Base-by-base conservation (phyloP, 2,329 filamentous ascomycete genomes). In the Hymenotorrendiella dingleyae region DNA sequence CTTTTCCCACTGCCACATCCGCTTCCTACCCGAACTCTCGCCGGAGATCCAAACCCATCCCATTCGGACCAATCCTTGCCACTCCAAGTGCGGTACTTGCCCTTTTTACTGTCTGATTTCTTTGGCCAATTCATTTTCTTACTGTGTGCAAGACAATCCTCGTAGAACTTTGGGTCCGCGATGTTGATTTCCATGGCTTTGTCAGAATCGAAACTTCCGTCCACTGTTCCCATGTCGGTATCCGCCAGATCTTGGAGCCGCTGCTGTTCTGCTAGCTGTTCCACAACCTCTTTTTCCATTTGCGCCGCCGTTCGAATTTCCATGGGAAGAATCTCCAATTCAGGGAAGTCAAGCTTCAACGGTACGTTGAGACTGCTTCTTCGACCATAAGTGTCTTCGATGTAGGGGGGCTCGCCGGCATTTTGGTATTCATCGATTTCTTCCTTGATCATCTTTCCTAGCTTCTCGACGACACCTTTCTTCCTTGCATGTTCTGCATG, bases 1-100 rank as follows among this genome's bases (percentile, higher is more conserved):
- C 37, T 43, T 21, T 26, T 11, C 6, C 34, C 34, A 28, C 28
- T 26, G 3, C 33, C 36, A 22, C 19, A 43, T 27, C 38, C 23
- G 27, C 48, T 45, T 3, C 39, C 39, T 17, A 54, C 44, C 42
- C 54, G 14, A 12, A 29, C 17, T 17, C 19, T 17, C 4, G 9
- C 23, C 33, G 23, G 6, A 9, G 10, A 26, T 17, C 14, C 10
- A 10, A 12, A 40, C n/a, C 26, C 17, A 21, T 35, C 39, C 27
- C 27, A 34, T 12, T 34, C 30, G 6, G 30, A 17, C 30, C 19
- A 52, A 38, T 61, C 56, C 27, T 46, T 54, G 1, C 57, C 58
- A 41, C 47, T 49, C 57, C 56, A 61, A n/a, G 54, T 61, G 20
- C 42, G 49, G 22, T 47, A 53, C 17, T 54, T 59, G 8, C 30